Percentiles rank a stretch among this genome's conserved stretches.
phyloP scores from a whole-genome alignment of 129 eudicot species.

The Helichrysum umbraculigerum region DNA sequence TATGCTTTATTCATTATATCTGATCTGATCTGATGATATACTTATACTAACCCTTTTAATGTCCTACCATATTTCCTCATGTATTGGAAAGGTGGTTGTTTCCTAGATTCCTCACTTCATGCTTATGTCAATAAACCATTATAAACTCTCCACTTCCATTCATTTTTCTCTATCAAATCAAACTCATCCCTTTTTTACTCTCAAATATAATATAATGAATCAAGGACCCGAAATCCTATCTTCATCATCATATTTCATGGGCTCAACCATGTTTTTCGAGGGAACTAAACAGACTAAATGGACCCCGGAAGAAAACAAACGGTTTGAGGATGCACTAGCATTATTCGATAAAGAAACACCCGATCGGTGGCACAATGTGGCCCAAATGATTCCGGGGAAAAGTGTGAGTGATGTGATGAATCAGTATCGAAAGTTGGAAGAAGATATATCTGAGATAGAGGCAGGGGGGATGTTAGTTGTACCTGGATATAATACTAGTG shows the following conservation, averaged over 20 bases:
- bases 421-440: slow-evolving; percentile 68
- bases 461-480: slow-evolving; percentile 64
- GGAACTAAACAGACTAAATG: slow-evolving; percentile 53
- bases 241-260: slow-evolving; percentile 30
- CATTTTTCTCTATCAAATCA: neutral
- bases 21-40: neutral
- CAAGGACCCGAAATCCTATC: slow-evolving; percentile 39
- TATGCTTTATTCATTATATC: neutral
- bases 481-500: slow-evolving; percentile 41
- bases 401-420: slow-evolving; percentile 61
- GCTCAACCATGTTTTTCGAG: slow-evolving; percentile 53
- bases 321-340: slow-evolving; percentile 74
- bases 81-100: slow-evolving; percentile 46
- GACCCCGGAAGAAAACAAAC: slow-evolving; percentile 81
- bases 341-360: slow-evolving; percentile 74
- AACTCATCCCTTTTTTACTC: neutral
- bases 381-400: slow-evolving; percentile 81
- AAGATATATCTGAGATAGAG: slow-evolving; percentile 80
- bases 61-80: slow-evolving; percentile 30
- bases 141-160: neutral
- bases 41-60: neutral
- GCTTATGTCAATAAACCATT: slow-evolving; percentile 36
- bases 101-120: slow-evolving; percentile 48
- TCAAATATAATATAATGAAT: slow-evolving; percentile 23
- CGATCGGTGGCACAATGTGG: slow-evolving; percentile 83